Percentiles rank a stretch among this genome's conserved stretches.
These are phyloP conservation scores for Sporothrix schenckii DNA, from an alignment of 2,329 filamentous ascomycete species.

Conservation along the genomic window DNA sequence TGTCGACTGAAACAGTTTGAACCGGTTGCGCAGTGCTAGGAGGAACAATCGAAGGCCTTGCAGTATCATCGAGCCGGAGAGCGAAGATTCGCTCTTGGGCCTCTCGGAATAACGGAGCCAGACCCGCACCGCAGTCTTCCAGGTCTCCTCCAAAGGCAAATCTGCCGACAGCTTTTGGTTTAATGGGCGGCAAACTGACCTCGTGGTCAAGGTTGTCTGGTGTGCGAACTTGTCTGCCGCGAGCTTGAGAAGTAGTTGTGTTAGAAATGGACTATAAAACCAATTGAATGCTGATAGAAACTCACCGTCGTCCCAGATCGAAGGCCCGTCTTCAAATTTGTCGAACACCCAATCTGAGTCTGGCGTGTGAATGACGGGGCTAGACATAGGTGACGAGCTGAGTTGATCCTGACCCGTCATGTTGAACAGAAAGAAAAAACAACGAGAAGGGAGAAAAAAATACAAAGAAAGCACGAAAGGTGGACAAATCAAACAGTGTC, in stretches of 20 bases:
- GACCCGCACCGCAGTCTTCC: neutral
- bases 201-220: neutral
- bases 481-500: neutral
- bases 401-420: neutral
- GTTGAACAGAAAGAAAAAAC: neutral
- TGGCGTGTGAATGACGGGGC: conserved; percentile 5
- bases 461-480: neutral
- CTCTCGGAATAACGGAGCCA: neutral
- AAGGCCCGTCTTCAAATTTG: neutral
- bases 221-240: neutral
- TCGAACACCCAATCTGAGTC: neutral
- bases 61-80: neutral
- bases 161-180: neutral
- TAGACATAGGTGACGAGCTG: neutral
- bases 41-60: neutral
- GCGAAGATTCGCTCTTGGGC: neutral
- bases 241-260: neutral
- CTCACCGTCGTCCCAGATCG: neutral
- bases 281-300: neutral
- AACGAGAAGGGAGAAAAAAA: conserved; percentile 1
- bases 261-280: neutral
- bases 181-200: neutral
- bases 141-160: neutral
- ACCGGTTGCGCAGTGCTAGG: neutral
- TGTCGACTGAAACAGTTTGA: neutral